Base-by-base conservation (phyloP, 202 grass and related monocot genomes). In the Carex sylvatica region DNA sequence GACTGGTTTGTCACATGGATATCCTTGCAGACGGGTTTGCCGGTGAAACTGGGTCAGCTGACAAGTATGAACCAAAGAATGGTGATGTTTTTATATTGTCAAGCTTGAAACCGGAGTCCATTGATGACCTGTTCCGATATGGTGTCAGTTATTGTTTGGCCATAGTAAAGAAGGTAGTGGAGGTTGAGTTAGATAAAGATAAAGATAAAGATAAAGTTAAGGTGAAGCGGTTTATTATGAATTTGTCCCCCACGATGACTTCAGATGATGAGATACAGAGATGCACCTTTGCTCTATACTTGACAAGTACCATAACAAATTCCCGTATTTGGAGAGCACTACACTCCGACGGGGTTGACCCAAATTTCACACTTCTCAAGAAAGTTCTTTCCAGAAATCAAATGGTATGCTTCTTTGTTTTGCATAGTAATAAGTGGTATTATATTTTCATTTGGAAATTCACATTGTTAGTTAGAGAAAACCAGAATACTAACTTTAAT, bases 71-170 rank as follows among this genome's bases (percentile, higher is more conserved):
- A 9, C 76, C 87, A 22, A 88, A 89, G 53, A 89, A 85, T 23
- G 85, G 92, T 5, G 94, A 97, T 31, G 65, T 94, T 44, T 94
- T 92, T 23, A 40, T 97, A 69, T 81, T 97, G 14, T 94, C 90
- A 40, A 92, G 83, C 35, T 68, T 74, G 13, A 87, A 86, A 70
- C 73, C 83, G 19, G 81, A 88, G 83, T 2, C 63, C 49, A 73
- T 46, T 10, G 63, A 82, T 2, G 90, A 91, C 14, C 76, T 97
- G 0, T 26, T 85, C 30, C 83, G 88, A 35, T 85, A 88, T 47
- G 82, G 73, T 56, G 63, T 88, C 16, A 82, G 49, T 72, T 89
- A 92, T 84, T 88, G 81, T 76, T 11, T 92, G 24, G 82, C 90
- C 10, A 85, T 92, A 61, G 90, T 92, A 18, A 89, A 70, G 16